Evolutionary conservation across 139 green algal species (phyloP).

Genomic region (Penium margaritaceum): DNA sequence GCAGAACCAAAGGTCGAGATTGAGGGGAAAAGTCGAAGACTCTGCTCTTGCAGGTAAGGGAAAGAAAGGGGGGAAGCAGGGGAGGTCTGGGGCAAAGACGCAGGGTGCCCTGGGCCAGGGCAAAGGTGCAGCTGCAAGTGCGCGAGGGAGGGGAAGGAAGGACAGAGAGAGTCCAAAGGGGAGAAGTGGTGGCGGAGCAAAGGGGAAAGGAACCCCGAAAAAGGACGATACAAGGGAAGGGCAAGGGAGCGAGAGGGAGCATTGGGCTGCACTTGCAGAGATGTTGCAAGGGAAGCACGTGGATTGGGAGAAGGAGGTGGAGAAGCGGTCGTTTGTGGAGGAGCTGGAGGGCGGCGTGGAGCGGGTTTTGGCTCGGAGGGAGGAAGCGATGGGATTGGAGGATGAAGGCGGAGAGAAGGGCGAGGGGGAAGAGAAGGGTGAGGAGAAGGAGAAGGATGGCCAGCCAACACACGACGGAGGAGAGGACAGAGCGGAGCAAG

Average conservation of each 20-base stretch:
- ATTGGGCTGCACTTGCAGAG: too few species aligned
- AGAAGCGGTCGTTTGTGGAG: not conserved
- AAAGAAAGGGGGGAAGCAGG: not conserved
- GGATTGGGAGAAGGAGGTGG: not conserved
- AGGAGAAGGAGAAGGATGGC: conserved; percentile 8
- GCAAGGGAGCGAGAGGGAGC: too few species aligned
- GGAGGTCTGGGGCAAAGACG: not conserved
- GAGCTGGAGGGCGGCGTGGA: not conserved
- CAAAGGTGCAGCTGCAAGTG: too few species aligned
- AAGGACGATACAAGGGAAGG: too few species aligned
- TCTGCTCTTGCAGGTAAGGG: not conserved
- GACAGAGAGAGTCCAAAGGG: too few species aligned
- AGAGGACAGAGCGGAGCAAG: not conserved
- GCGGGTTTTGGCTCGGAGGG: not conserved
- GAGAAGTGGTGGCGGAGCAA: too few species aligned
- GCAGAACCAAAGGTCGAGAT: not conserved
- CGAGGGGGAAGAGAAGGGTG: not conserved
- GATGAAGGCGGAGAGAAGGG: not conserved
- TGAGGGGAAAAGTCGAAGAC: not conserved
- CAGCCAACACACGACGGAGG: not conserved
- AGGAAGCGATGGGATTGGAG: not conserved
- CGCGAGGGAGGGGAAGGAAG: too few species aligned
- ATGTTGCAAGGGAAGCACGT: not conserved
- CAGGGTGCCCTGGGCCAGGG: not conserved
- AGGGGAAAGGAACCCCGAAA: too few species aligned